Percentiles rank a stretch among this genome's conserved stretches.
Evolutionary conservation across 306 rosid species (phyloP).

Genomic region (Canavalia ensiformis): DNA sequence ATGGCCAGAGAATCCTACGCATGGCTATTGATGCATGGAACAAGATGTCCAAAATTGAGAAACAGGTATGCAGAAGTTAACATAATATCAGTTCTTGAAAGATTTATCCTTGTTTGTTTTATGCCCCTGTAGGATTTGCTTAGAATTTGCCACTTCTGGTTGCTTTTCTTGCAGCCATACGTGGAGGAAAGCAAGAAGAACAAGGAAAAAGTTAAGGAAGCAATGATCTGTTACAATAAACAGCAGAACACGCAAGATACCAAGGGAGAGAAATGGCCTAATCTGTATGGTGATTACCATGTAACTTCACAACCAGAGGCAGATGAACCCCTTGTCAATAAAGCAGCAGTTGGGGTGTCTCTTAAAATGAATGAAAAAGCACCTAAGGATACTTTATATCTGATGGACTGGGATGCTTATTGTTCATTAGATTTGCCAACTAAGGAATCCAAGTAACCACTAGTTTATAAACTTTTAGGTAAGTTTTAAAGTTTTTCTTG

Average conservation of each 20-base stretch:
- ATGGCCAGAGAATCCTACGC: constrained; percentile 5
- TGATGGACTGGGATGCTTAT: constrained; percentile 33
- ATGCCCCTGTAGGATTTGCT: neutral
- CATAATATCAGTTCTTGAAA: neutral
- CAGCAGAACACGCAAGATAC: constrained; percentile 9
- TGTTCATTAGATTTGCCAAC: constrained; percentile 12
- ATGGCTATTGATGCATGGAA: constrained; percentile 54
- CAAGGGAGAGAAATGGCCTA: constrained; percentile 24
- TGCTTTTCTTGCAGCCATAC: constrained; percentile 50
- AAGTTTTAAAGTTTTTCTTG: constrained; percentile 1
- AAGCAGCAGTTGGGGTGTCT: constrained; percentile 29
- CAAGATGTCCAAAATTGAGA: constrained; percentile 51
- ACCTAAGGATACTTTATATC: constrained; percentile 31
- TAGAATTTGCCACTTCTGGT: neutral
- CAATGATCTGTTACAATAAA: constrained; percentile 11
- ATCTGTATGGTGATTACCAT: constrained; percentile 33
- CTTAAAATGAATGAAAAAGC: constrained; percentile 39
- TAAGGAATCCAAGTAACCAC: constrained; percentile 15
- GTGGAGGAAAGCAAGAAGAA: constrained; percentile 53
- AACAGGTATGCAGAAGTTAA: constrained; percentile 45
- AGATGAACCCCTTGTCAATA: neutral
- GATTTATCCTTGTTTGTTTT: neutral
- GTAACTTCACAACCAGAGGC: constrained; percentile 48
- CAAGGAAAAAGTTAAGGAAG: constrained; percentile 44
- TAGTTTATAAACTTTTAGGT: neutral